Conservation (phyloP, 495 filamentous ascomycete species). For the Lasiosphaeris hirsuta region DNA sequence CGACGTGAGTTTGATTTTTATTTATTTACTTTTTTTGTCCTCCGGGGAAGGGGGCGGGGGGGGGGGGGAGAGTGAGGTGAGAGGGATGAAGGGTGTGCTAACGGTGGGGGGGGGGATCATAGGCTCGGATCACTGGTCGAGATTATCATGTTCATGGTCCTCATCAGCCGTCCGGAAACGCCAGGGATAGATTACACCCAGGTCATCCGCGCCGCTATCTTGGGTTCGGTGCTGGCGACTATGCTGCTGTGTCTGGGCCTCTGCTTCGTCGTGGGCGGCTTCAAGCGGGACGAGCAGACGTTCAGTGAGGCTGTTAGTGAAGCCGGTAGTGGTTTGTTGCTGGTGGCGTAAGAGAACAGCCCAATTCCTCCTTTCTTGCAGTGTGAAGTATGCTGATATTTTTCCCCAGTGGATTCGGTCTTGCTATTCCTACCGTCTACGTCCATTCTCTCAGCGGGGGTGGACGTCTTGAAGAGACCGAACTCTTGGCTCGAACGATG, state of each 20-base stretch:
- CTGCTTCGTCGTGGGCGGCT: slow-evolving; percentile 69
- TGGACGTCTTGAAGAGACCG: slow-evolving; percentile 24
- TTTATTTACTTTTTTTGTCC: no score
- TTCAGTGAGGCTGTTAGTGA: slow-evolving; percentile 79
- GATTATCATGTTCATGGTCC: slow-evolving; percentile 76
- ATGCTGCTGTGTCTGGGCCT: slow-evolving; percentile 41
- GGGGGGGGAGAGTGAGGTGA: background rate
- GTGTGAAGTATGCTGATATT: slow-evolving; percentile 7
- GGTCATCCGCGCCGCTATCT: slow-evolving; percentile 60
- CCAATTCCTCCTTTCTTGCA: slow-evolving; percentile 1
- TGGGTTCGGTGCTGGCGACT: slow-evolving; percentile 37
- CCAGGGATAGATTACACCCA: slow-evolving; percentile 46
- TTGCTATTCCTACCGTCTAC: slow-evolving; percentile 81
- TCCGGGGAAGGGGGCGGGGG: no score
- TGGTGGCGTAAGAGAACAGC: slow-evolving; percentile 68
- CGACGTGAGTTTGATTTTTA: slow-evolving; percentile 52
- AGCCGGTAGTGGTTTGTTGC: slow-evolving; percentile 72
- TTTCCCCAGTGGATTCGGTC: slow-evolving; percentile 58
- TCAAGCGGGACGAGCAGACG: slow-evolving; percentile 59
- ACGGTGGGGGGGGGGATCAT: background rate
- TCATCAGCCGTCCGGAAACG: slow-evolving; percentile 39
- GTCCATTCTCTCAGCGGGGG: slow-evolving; percentile 52
- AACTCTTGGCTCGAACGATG: slow-evolving; percentile 50
- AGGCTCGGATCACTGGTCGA: slow-evolving; percentile 72
- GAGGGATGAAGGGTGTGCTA: background rate